A percentile compares a stretch with the other conserved stretches of the same genome.
Evolutionary conservation across 2,329 filamentous ascomycete species (phyloP).

Genomic region (Rasamsonia emersonii): DNA sequence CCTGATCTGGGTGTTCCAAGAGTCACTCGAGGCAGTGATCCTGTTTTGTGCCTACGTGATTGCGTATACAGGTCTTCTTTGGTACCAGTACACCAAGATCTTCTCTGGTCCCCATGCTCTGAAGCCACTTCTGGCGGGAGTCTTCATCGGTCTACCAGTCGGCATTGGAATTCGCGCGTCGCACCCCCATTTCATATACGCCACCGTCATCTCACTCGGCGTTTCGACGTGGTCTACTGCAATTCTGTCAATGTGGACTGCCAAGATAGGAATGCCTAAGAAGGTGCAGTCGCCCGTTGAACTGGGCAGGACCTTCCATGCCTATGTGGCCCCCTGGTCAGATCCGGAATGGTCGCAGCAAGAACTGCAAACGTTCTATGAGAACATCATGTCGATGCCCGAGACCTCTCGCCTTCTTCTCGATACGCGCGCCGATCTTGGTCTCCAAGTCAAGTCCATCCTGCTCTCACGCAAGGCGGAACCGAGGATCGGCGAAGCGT

Average conservation of each 20-base stretch:
- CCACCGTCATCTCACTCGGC: conserved; percentile 41
- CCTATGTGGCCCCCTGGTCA: conserved; percentile 34
- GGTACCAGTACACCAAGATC: conserved; percentile 47
- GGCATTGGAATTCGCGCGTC: conserved; percentile 37
- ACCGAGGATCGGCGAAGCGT: conserved; percentile 33
- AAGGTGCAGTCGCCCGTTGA: conserved; percentile 27
- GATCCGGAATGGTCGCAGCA: conserved; percentile 43
- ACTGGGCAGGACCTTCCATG: conserved; percentile 31
- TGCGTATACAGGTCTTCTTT: conserved; percentile 45
- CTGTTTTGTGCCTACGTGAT: conserved; percentile 44
- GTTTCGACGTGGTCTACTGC: conserved; percentile 45
- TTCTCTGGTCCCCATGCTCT: conserved; percentile 43
- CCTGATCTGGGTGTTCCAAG: conserved; percentile 46
- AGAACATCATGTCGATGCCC: conserved; percentile 34
- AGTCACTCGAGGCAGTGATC: conserved; percentile 31
- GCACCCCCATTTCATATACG: conserved; percentile 35
- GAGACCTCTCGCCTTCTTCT: conserved; percentile 36
- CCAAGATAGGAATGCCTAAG: conserved; percentile 41
- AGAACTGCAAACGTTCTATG: conserved; percentile 40
- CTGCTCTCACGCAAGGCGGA: conserved; percentile 31
- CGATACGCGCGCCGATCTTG: conserved; percentile 32
- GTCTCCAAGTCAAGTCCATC: conserved; percentile 35
- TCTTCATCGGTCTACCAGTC: conserved; percentile 37
- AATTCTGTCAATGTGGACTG: conserved; percentile 39
- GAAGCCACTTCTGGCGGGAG: conserved; percentile 40